These are phyloP conservation scores for Colletotrichum trifolii DNA, from an alignment of 2,329 filamentous ascomycete species.

Conservation along the genomic window DNA sequence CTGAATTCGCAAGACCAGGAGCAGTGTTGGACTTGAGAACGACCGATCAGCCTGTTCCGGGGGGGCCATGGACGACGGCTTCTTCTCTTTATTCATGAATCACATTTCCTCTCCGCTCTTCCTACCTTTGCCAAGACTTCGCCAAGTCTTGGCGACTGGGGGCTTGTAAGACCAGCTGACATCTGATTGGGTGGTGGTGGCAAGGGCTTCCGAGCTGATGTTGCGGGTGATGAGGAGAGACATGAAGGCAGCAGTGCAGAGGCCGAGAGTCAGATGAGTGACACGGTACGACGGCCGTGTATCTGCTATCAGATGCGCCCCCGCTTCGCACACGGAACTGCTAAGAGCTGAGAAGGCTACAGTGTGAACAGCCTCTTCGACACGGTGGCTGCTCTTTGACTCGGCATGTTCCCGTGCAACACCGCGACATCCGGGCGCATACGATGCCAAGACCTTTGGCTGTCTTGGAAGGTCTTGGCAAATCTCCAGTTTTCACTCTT, in stretches of 20 bases:
- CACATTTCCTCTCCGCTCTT: constrained; percentile 37
- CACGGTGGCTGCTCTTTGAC: constrained; percentile 1
- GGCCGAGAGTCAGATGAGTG: background rate
- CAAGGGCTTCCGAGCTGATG: constrained; percentile 35
- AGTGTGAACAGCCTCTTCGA: background rate
- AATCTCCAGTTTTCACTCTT: constrained; percentile 31
- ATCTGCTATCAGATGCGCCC: background rate
- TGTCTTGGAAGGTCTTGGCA: constrained; percentile 36
- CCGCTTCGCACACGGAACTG: no score
- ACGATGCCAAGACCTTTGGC: constrained; percentile 36
- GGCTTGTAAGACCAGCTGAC: constrained; percentile 19
- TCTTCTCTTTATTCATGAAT: constrained; percentile 36
- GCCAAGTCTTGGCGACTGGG: constrained; percentile 35
- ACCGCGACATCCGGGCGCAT: constrained; percentile 37
- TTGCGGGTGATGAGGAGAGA: constrained; percentile 24
- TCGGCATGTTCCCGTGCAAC: constrained; percentile 22
- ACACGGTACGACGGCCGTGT: constrained; percentile 3
- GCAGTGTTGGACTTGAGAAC: constrained; percentile 13
- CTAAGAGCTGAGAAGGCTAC: background rate
- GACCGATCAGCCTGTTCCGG: constrained; percentile 18
- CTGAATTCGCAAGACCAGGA: constrained; percentile 9
- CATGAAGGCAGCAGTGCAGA: background rate
- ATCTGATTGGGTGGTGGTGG: constrained; percentile 24
- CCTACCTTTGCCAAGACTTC: constrained; percentile 33
- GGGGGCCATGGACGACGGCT: constrained; percentile 31